These are phyloP conservation scores for Talaromyces nanjingensis DNA, from an alignment of 495 filamentous ascomycete species.

Conservation along the genomic window DNA sequence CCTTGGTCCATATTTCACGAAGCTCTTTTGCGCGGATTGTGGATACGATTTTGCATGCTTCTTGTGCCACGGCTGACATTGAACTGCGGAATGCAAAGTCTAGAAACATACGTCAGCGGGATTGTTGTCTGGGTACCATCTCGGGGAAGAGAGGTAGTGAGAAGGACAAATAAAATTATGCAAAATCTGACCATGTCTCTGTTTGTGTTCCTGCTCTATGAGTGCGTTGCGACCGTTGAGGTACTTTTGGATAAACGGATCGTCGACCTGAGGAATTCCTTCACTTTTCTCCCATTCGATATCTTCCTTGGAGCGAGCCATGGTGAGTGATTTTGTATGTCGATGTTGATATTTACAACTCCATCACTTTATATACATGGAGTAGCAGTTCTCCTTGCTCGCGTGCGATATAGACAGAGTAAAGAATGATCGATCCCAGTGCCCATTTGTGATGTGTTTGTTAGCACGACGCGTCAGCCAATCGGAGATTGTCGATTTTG, in stretches of 20 bases:
- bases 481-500: background rate
- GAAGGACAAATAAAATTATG: background rate
- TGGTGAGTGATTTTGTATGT: background rate
- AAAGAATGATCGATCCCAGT: background rate
- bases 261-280: slow-evolving; percentile 46
- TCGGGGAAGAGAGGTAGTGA: background rate
- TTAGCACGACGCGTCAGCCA: background rate
- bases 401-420: background rate
- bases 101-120: slow-evolving; percentile 8
- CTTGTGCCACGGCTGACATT: slow-evolving; percentile 64
- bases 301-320: slow-evolving; percentile 15
- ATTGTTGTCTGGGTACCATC: slow-evolving; percentile 7
- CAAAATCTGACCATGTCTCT: slow-evolving; percentile 63
- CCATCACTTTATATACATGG: background rate
- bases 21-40: slow-evolving; percentile 73
- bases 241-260: slow-evolving; percentile 76
- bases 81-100: slow-evolving; percentile 45
- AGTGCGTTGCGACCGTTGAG: slow-evolving; percentile 68
- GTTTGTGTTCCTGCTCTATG: slow-evolving; percentile 70
- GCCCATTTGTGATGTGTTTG: background rate
- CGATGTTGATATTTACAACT: no score
- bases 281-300: slow-evolving; percentile 42
- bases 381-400: background rate
- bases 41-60: slow-evolving; percentile 70
- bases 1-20: slow-evolving; percentile 60